Base-by-base conservation (phyloP, 805 yeast genomes). In the Ogataea angusta region DNA sequence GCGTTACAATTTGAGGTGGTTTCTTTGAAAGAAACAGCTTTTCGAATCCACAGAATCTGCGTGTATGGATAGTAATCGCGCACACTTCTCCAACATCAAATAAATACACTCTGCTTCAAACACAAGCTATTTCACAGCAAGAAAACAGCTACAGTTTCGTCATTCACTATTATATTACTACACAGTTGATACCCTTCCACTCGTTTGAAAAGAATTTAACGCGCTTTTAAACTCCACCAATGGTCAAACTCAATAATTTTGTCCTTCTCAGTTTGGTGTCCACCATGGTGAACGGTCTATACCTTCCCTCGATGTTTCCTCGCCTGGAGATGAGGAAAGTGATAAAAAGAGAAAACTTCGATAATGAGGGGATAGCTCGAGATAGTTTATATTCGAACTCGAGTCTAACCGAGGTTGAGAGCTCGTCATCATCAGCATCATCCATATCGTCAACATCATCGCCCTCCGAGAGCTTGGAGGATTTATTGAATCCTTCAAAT, bases 171-270 rank as follows among this genome's bases (percentile, higher is more conserved):
- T 19, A 19, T 19, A 19, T 19, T 7, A 19, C 21, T 6, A 19
- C 21, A 36, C 30, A 23, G 26, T 30, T 30, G 43, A 40, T 40
- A 39, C 38, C 43, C 38, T 29, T 40, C 24, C 43, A 40, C 22
- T 40, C 43, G 31, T 40, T 40, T 29, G 13, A 34, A 15, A 12
- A 12, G 27, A 8, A 16, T 23, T 13, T 26, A 34, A 34, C 23
- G 21, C n/a, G 13, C 10, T 27, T 26, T 4, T 10, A 18, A 30
- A 10, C 35, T 7, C 14, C 14, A 10, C 17, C 10, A n/a, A 40
- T 40, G 43, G 38, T 26, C 22, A 40, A 26, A 18, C 6, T 40
- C 13, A 12, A 33, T 12, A 18, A 14, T 12, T 5, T 40, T 6
- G 26, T 35, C 10, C 31, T 34, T 8, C 38, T 40, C 10, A 10